Evolutionary conservation across 2,329 filamentous ascomycete species (phyloP).

Genomic region (Beauveria rudraprayagi): DNA sequence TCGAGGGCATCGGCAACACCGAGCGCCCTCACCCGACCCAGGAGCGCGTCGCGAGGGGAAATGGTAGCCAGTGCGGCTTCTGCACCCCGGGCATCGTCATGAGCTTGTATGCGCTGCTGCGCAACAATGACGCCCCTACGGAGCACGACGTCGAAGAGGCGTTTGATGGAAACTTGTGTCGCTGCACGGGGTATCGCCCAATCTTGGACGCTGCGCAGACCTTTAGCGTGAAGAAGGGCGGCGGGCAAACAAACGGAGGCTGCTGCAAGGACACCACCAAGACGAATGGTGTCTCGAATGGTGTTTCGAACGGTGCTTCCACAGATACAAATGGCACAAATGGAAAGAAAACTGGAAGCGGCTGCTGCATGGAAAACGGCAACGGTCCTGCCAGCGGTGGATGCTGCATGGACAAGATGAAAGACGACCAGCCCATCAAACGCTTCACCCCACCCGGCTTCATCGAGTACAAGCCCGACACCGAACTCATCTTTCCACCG

Average conservation of each 20-base stretch:
- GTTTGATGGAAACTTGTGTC: constrained; percentile 92
- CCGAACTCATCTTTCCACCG: constrained; percentile 91
- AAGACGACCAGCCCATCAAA: constrained; percentile 48
- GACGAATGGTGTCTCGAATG: constrained; percentile 17
- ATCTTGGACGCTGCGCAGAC: constrained; percentile 92
- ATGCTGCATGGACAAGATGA: constrained; percentile 61
- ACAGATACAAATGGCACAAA: not conserved
- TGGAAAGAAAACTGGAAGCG: constrained; percentile 28
- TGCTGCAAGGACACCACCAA: constrained; percentile 33
- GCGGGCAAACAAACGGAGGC: constrained; percentile 23
- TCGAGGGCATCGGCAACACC: constrained; percentile 89
- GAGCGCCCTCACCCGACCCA: constrained; percentile 83
- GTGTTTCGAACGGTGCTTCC: not conserved
- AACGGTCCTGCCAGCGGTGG: constrained; percentile 32
- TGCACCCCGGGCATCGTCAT: constrained; percentile 98
- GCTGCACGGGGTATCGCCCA: constrained; percentile 90
- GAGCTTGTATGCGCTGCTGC: constrained; percentile 86
- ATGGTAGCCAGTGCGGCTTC: constrained; percentile 90
- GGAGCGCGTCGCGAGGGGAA: constrained; percentile 81
- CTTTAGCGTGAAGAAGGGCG: constrained; percentile 55
- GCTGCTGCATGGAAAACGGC: constrained; percentile 66
- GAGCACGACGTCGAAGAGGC: constrained; percentile 88
- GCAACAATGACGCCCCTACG: constrained; percentile 71
- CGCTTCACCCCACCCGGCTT: constrained; percentile 81
- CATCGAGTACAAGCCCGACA: constrained; percentile 89